Conservation (phyloP, 768 basidiomycete genomes). For the Scleroderma citrinum region DNA sequence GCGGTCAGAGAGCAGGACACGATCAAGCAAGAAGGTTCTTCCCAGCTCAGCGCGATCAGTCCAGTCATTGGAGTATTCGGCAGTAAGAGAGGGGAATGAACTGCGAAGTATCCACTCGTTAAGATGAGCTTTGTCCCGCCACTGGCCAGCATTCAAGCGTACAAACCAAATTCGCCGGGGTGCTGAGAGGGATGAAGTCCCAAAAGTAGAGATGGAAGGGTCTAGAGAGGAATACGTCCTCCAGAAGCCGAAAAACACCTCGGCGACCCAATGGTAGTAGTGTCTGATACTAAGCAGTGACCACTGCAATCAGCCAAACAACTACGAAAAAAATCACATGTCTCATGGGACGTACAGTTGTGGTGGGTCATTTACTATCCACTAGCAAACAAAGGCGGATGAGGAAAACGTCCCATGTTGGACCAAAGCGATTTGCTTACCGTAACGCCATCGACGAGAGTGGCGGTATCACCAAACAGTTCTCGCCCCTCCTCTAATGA, state of each 20-base stretch:
- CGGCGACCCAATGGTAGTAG: constrained; percentile 92
- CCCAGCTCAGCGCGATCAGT: constrained; percentile 67
- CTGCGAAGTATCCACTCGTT: constrained; percentile 81
- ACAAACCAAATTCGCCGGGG: constrained; percentile 73
- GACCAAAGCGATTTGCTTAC: no score
- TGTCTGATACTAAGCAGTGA: constrained; percentile 60
- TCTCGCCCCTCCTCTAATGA: not conserved
- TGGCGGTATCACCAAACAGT: not conserved
- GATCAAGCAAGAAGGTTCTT: constrained; percentile 72
- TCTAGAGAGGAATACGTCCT: constrained; percentile 83
- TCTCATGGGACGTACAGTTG: not conserved
- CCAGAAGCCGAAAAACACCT: constrained; percentile 91
- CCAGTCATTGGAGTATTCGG: constrained; percentile 85
- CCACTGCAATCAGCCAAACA: no score
- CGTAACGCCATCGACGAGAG: not conserved
- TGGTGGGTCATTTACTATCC: not conserved
- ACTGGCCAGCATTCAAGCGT: constrained; percentile 66
- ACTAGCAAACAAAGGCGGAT: not conserved
- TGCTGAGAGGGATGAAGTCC: constrained; percentile 66
- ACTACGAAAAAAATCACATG: no score
- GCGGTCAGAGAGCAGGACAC: constrained; percentile 84
- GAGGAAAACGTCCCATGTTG: no score
- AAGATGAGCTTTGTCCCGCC: constrained; percentile 92
- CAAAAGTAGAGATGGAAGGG: constrained; percentile 54
- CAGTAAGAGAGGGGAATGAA: constrained; percentile 71